Base-by-base conservation (phyloP, 306 rosid species). In the Mimosa bimucronata region DNA sequence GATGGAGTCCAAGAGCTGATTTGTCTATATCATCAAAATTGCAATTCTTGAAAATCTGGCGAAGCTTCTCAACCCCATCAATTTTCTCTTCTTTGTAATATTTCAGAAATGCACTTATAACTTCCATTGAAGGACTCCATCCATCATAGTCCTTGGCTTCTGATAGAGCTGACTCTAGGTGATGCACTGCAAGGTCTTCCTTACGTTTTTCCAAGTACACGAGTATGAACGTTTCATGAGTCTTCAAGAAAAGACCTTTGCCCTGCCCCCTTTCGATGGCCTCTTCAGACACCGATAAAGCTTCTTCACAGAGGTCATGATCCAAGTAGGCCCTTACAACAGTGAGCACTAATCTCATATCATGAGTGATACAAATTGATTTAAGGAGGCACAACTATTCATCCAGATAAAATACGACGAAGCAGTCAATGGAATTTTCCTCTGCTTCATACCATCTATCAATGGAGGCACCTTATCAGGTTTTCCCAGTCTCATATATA, bases 361-460 rank as follows among this genome's bases (percentile, higher is more conserved):
- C 98, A 50, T 88, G 89, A 76, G 12, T 73, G 38, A 29, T 53
- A 85, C 84, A 87, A 76, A 40, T 37, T 66, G 97, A 88, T 81
- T 74, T 52, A 79, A 66, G 50, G 77, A 50, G 3, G 91, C 88
- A 6, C 64, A 88, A 83, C 94, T 91, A 82, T 87, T 91, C 97
- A 95, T 90, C 98, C 93, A 88, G 53, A 93, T 18, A 81, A 82
- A 84, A 57, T 90, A 91, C 30, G 90, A 64, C 53, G 67, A 87
- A 13, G 82, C 74, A 60, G 68, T 25, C 46, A 87, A 53, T 18
- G 57, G 79, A 64, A 92, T 34, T 57, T 87, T 86, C 87, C 88
- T 91, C 86, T 46, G 87, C 85, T 88, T 91, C 96, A 92, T 81
- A 26, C 80, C 82, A 31, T 64, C 73, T 29, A 90, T 90, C 8